These are phyloP conservation scores for Trametes pubescens DNA, from an alignment of 1,284 basidiomycete species.

Conservation along the genomic window DNA sequence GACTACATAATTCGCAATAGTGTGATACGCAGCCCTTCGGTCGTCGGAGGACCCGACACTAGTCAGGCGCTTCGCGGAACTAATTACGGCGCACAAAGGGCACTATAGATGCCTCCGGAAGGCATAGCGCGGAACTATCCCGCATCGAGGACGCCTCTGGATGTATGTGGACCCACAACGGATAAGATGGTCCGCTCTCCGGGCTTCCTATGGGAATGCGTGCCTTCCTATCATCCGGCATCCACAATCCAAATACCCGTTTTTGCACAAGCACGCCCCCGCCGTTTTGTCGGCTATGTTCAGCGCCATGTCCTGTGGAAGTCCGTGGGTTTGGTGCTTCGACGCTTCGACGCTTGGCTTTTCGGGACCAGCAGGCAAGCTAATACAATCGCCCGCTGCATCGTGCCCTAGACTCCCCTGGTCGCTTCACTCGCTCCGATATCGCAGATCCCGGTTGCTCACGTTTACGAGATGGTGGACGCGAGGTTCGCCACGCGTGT, in stretches of 20 bases:
- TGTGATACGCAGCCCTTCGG: background rate
- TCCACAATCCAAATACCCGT: constrained; percentile 9
- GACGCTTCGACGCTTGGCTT: constrained; percentile 11
- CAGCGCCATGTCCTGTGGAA: background rate
- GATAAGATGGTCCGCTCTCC: constrained; percentile 15
- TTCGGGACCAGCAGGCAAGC: constrained; percentile 12
- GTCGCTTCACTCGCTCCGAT: background rate
- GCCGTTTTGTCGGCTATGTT: constrained; percentile 8
- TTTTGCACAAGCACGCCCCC: constrained; percentile 15
- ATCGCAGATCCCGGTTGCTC: constrained; percentile 12
- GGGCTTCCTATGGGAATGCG: constrained; percentile 3
- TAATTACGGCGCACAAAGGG: background rate
- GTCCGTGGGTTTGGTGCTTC: constrained; percentile 15
- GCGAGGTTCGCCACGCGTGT: background rate
- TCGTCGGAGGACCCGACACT: background rate
- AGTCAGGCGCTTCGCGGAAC: constrained; percentile 3
- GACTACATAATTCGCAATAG: background rate
- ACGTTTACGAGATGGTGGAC: constrained; percentile 8
- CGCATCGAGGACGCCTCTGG: constrained; percentile 8
- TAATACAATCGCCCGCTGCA: constrained; percentile 8
- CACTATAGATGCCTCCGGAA: background rate
- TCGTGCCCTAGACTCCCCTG: background rate
- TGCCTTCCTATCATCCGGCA: constrained; percentile 2
- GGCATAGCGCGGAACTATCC: constrained; percentile 12
- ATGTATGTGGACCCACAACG: constrained; percentile 26